phyloP scores from a whole-genome alignment of 2,329 filamentous ascomycete genomes.

The Pyrenochaeta sp. region DNA sequence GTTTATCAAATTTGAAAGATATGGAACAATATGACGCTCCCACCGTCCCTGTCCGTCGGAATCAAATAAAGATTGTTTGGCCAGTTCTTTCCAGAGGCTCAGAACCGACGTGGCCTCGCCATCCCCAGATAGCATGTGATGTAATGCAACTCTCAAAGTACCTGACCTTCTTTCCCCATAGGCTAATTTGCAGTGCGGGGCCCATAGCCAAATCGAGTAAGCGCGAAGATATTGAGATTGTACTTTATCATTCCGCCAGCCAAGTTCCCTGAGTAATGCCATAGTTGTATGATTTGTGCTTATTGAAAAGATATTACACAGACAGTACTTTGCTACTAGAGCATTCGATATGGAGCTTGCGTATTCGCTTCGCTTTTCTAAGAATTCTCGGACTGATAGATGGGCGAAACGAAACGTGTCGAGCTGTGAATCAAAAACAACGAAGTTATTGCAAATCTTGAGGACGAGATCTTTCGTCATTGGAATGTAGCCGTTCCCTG shows the following conservation, averaged over 20 bases:
- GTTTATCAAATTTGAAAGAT: too few relatives aligned
- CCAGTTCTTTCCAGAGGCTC: too few relatives aligned
- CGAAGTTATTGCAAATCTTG: slow-evolving; percentile 37
- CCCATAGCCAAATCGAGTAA: too few relatives aligned
- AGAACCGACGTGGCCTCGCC: too few relatives aligned
- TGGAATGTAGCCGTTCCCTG: neutral
- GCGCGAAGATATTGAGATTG: too few relatives aligned
- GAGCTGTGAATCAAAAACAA: slow-evolving; percentile 32
- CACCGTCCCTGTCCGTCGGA: too few relatives aligned
- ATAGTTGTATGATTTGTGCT: neutral
- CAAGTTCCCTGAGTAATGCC: neutral
- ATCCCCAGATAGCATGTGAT: too few relatives aligned
- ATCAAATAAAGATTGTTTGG: too few relatives aligned
- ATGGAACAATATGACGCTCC: too few relatives aligned
- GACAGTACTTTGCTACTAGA: slow-evolving; percentile 6
- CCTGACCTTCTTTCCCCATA: too few relatives aligned
- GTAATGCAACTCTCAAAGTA: too few relatives aligned
- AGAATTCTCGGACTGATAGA: slow-evolving; percentile 41
- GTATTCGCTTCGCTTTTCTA: slow-evolving; percentile 24
- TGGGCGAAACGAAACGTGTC: slow-evolving; percentile 42
- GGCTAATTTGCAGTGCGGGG: too few relatives aligned
- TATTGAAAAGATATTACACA: neutral
- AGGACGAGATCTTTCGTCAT: slow-evolving; percentile 23
- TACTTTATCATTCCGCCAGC: neutral
- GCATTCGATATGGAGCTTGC: slow-evolving; percentile 7